phyloP scores from a whole-genome alignment of 441 rosid genomes.

The Eruca vesicaria region DNA sequence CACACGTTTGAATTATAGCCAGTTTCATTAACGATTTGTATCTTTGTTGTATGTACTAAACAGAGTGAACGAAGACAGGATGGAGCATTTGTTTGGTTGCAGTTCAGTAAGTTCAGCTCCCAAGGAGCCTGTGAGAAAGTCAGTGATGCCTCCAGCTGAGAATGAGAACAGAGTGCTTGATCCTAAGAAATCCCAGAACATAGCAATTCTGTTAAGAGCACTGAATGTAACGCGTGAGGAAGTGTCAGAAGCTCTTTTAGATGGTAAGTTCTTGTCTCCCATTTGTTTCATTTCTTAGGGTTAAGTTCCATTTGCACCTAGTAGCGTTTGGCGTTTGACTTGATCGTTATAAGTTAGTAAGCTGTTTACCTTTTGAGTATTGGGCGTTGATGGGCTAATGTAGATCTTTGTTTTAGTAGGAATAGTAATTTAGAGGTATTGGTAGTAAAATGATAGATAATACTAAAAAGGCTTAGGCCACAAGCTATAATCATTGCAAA shows the following conservation, averaged over 20 bases:
- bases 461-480: conserved; percentile 18
- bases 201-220: conserved; percentile 90
- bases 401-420: conserved; percentile 4
- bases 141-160: conserved; percentile 69
- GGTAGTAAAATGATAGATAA: neutral
- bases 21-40: conserved; percentile 1
- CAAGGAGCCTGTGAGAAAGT: conserved; percentile 64
- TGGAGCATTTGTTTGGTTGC: conserved; percentile 95
- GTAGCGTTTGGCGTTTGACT: neutral
- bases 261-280: conserved; percentile 54
- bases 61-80: conserved; percentile 93
- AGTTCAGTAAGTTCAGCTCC: conserved; percentile 59
- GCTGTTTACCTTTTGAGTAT: neutral
- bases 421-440: neutral
- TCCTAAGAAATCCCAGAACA: conserved; percentile 97
- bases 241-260: conserved; percentile 92
- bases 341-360: neutral
- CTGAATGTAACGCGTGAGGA: conserved; percentile 91
- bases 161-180: conserved; percentile 87
- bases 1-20: conserved; percentile 3
- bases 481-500: conserved; percentile 31
- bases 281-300: neutral
- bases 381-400: neutral
- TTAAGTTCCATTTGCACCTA: neutral
- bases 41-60: conserved; percentile 18